These are phyloP conservation scores for Biscogniauxia sp. DNA, from an alignment of 2,329 filamentous ascomycete species.

Conservation along the genomic window DNA sequence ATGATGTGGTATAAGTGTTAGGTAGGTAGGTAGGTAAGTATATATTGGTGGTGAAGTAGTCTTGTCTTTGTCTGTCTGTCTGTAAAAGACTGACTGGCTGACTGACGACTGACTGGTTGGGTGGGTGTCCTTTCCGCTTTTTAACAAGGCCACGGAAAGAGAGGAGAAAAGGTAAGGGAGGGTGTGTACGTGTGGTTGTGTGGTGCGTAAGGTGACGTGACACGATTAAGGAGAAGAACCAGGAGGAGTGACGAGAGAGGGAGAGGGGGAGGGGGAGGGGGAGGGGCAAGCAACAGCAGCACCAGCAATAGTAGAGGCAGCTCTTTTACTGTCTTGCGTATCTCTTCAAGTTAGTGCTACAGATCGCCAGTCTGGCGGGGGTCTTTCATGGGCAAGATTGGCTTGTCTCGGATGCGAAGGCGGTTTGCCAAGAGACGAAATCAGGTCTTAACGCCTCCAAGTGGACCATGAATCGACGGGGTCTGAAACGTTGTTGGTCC, in stretches of 20 bases:
- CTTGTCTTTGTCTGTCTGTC: too few species aligned
- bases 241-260: constrained; percentile 5
- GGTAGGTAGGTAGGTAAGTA: constrained; percentile 3
- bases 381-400: constrained; percentile 12
- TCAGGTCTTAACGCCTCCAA: background rate
- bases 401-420: constrained; percentile 13
- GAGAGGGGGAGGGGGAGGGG: constrained; percentile 20
- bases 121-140: background rate
- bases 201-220: constrained; percentile 19
- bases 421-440: constrained; percentile 6
- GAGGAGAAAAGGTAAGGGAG: background rate
- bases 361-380: constrained; percentile 6
- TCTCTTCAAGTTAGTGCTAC: too few species aligned
- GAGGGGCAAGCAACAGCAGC: constrained; percentile 10
- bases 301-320: too few species aligned
- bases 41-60: too few species aligned
- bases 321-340: constrained; percentile 2
- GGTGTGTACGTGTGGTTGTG: too few species aligned
- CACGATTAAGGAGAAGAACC: constrained; percentile 10
- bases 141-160: background rate
- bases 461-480: background rate
- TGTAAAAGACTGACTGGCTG: too few species aligned
- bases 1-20: background rate
- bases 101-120: background rate
- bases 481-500: constrained; percentile 8